Conservation (phyloP, 495 filamentous ascomycete species). For the Usnea hakonensis region DNA sequence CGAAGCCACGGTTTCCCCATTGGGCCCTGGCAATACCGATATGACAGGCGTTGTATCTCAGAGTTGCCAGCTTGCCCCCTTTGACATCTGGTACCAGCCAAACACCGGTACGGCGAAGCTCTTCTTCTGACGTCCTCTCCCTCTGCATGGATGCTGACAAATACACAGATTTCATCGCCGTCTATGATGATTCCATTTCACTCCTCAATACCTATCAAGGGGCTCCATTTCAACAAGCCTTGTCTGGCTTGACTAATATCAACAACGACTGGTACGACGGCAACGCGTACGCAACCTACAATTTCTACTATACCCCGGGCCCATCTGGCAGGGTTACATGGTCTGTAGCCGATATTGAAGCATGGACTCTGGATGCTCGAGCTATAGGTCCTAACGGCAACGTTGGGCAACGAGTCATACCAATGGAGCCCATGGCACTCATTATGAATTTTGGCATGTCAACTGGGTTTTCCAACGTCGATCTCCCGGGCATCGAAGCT, state of each 20-base stretch:
- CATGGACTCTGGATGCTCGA: slow-evolving; percentile 58
- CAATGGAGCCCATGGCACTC: slow-evolving; percentile 61
- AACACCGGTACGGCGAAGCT: slow-evolving; percentile 39
- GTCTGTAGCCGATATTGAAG: slow-evolving; percentile 58
- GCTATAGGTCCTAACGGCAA: slow-evolving; percentile 68
- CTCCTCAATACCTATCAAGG: slow-evolving; percentile 59
- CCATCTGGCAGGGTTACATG: slow-evolving; percentile 53
- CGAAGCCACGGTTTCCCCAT: slow-evolving; percentile 54
- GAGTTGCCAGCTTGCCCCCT: slow-evolving; percentile 65
- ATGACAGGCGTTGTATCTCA: slow-evolving; percentile 60
- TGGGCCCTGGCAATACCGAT: slow-evolving; percentile 38
- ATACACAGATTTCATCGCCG: slow-evolving; percentile 47
- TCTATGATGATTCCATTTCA: slow-evolving; percentile 54
- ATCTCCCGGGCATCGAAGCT: slow-evolving; percentile 43
- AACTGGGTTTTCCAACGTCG: slow-evolving; percentile 54
- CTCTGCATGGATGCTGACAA: slow-evolving; percentile 11
- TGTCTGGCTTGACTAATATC: slow-evolving; percentile 62
- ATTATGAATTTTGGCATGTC: slow-evolving; percentile 71
- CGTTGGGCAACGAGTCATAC: slow-evolving; percentile 60
- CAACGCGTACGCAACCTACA: slow-evolving; percentile 61
- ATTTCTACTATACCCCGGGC: slow-evolving; percentile 67
- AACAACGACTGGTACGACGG: slow-evolving; percentile 75
- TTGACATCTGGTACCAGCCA: slow-evolving; percentile 71
- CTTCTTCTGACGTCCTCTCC: background rate
- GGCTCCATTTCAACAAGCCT: slow-evolving; percentile 63